phyloP scores from a whole-genome alignment of 169 alveolate species.

The Cryptosporidium tyzzeri region DNA sequence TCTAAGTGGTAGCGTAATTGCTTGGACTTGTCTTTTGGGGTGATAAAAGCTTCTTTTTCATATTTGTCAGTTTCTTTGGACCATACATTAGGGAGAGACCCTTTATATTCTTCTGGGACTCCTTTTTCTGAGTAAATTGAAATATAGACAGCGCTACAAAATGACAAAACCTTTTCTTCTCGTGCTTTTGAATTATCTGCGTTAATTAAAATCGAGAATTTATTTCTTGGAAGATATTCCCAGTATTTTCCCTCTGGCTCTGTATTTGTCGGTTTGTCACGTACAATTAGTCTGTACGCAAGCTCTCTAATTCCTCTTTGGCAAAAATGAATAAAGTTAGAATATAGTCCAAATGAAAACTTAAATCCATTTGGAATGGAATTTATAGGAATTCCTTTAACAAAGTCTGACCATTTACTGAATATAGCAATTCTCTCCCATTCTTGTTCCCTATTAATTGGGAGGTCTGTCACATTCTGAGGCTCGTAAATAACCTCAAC shows the following conservation, averaged over 20 bases:
- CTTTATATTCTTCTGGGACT: constrained; percentile 30
- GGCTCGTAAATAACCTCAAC: constrained; percentile 51
- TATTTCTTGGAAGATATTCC: constrained; percentile 62
- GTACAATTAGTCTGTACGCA: constrained; percentile 52
- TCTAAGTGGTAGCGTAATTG: constrained; percentile 10
- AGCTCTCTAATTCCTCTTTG: constrained; percentile 70
- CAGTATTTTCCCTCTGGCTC: constrained; percentile 70
- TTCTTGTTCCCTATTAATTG: constrained; percentile 47
- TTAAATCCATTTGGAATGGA: constrained; percentile 49
- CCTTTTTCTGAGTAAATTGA: constrained; percentile 60
- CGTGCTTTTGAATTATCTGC: constrained; percentile 66
- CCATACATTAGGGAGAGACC: constrained; percentile 9
- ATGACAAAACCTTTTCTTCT: constrained; percentile 60
- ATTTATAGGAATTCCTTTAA: constrained; percentile 36
- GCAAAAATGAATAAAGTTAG: constrained; percentile 45
- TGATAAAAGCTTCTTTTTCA: constrained; percentile 43
- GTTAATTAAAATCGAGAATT: constrained; percentile 25
- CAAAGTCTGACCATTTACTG: constrained; percentile 70
- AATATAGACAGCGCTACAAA: constrained; percentile 53
- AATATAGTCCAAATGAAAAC: constrained; percentile 61
- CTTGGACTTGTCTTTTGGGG: constrained; percentile 23
- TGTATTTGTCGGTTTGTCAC: constrained; percentile 36
- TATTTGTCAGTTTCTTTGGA: constrained; percentile 51
- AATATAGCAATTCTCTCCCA: constrained; percentile 71
- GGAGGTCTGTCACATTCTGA: constrained; percentile 53